Evolutionary conservation across 2,329 filamentous ascomycete genomes (phyloP).

Genomic region (Esteya vermicola): DNA sequence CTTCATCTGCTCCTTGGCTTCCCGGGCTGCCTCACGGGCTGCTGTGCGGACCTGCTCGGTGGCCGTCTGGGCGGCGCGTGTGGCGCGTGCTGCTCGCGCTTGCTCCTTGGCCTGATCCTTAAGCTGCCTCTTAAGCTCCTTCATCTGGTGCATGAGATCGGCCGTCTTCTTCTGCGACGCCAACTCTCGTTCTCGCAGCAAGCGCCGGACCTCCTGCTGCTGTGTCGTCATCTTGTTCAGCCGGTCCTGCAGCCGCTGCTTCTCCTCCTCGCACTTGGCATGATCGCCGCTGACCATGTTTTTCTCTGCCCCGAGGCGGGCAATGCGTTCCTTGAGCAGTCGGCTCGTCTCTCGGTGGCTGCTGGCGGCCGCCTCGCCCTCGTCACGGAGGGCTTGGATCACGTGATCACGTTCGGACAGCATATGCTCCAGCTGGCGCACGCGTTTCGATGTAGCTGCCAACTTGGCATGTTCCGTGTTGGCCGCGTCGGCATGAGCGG

Average conservation of each 20-base stretch:
- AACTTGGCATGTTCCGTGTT: background rate
- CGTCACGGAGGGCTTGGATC: conserved; percentile 10
- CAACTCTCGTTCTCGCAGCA: too few relatives aligned
- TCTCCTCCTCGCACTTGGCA: conserved; percentile 9
- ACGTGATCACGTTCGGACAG: conserved; percentile 11
- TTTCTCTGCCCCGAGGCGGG: conserved; percentile 10
- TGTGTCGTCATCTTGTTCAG: too few relatives aligned
- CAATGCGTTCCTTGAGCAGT: conserved; percentile 9
- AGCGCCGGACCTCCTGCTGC: too few relatives aligned
- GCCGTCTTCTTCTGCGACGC: conserved; percentile 5
- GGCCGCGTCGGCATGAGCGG: background rate
- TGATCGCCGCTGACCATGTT: conserved; percentile 11
- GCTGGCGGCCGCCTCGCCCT: conserved; percentile 8
- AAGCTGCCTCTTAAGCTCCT: too few relatives aligned
- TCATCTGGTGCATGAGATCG: too few relatives aligned
- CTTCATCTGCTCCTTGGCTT: too few relatives aligned
- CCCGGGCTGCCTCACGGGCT: too few relatives aligned
- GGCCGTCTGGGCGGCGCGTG: too few relatives aligned
- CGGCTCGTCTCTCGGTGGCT: conserved; percentile 10
- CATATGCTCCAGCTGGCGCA: conserved; percentile 11
- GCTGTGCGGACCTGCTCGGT: too few relatives aligned
- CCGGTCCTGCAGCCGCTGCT: too few relatives aligned
- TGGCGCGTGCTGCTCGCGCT: background rate
- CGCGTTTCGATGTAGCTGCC: conserved; percentile 5
- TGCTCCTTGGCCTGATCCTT: too few relatives aligned